Evolutionary conservation across 1,284 basidiomycete species (phyloP), one percentile per base, ranked within the genome.

Genomic region (Rhodotorula sp.): DNA sequence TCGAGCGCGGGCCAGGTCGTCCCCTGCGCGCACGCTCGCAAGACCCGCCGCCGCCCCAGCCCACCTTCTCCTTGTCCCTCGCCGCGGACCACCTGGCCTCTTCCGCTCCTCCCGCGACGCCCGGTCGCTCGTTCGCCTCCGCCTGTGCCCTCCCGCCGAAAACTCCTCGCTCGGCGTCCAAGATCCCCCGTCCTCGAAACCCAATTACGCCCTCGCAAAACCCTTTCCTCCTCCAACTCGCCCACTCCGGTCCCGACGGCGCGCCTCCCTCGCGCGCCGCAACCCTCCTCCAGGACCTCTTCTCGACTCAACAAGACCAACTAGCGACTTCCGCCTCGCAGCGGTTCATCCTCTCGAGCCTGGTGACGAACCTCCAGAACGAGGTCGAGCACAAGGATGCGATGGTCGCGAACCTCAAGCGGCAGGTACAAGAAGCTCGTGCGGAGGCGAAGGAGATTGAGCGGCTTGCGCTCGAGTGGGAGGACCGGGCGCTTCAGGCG

Each of bases 291-390:
- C 62, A 67, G 46, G 51, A 68, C 24, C 67, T 74, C 17, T 53
- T 74, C 52, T 69, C 70, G 19, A 61, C 73, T 2, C 70, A 71
- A 47, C 52, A 55, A 11, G 67, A 69, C 49, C 62, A 67, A 51
- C 51, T 70, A 27, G 58, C 63, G n/a, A 63, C 66, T 0, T 62
- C 67, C 46, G 51, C 54, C 7, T 60, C 62, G 19, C 73, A 74
- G 54, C 36, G 64, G 11, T 69, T 66, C 57, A 39, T 74, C 24
- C 60, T 74, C 15, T 55, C 60, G 4, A 49, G 39, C 13, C 49
- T 72, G 32, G 69, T 74, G 6, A 66, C 59, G 22, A 67, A 70
- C 57, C 39, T 74, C 22, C 62, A 68, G 47, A 59, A 63, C 48
- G 73, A 74, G 47, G 53, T 69, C n/a, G 70, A 72, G 29, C 54